phyloP scores from a whole-genome alignment of 2,329 filamentous ascomycete species.

The Annulohypoxylon truncatum region DNA sequence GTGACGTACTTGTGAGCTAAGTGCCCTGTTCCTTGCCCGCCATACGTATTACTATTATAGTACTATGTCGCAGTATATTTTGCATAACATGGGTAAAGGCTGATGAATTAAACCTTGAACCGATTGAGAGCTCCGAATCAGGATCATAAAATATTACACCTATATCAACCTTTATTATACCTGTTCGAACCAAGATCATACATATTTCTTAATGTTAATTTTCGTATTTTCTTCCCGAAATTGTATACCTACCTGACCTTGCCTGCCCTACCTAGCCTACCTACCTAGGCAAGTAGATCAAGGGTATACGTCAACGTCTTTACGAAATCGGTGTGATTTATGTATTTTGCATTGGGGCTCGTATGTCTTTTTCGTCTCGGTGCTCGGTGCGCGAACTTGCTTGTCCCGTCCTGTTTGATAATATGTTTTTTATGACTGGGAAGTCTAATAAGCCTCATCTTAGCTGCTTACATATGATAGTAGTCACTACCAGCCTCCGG shows the following conservation, averaged over 20 bases:
- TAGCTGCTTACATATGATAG: too few species aligned
- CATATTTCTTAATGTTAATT: background rate
- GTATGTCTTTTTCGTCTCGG: conserved; percentile 16
- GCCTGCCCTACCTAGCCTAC: background rate
- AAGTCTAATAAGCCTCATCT: conserved; percentile 39
- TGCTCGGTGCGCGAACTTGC: conserved; percentile 6
- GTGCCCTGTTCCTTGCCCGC: conserved; percentile 1
- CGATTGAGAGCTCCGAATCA: conserved; percentile 5
- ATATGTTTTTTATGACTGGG: conserved; percentile 28
- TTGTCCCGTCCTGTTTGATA: conserved; percentile 19
- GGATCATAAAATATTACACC: background rate
- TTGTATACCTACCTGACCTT: background rate
- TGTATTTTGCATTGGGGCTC: conserved; percentile 1
- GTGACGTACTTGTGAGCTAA: conserved; percentile 27
- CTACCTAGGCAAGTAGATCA: conserved; percentile 9
- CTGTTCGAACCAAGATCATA: background rate
- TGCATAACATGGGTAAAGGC: conserved; percentile 14
- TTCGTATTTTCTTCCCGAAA: conserved; percentile 8
- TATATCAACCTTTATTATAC: background rate
- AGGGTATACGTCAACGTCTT: conserved; percentile 1
- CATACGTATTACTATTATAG: conserved; percentile 27
- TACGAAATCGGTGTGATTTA: background rate
- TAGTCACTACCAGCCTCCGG: conserved; percentile 21
- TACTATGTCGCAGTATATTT: conserved; percentile 12
- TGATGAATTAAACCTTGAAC: conserved; percentile 8